phyloP scores from a whole-genome alignment of 202 grass and related monocot genomes.

The Zizania palustris region DNA sequence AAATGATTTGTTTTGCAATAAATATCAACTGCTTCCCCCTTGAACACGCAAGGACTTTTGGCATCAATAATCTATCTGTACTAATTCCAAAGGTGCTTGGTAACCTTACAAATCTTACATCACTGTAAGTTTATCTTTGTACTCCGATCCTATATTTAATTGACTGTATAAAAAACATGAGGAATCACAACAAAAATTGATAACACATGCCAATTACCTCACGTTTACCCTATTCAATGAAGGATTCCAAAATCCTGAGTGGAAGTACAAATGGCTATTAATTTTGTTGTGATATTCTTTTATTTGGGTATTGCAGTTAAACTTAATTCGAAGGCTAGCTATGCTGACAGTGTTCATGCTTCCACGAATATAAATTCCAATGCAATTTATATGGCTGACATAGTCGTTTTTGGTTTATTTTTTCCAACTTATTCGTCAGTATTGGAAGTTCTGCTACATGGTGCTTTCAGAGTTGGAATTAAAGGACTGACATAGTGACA shows the following conservation, averaged over 20 bases:
- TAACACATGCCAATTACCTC: not conserved
- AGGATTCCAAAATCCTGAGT: not conserved
- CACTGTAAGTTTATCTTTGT: slow-evolving; percentile 53
- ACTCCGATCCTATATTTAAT: not conserved
- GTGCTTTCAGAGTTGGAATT: too few relatives aligned
- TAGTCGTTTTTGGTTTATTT: slow-evolving; percentile 7
- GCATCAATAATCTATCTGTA: slow-evolving; percentile 73
- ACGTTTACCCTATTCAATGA: not conserved
- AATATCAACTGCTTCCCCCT: not conserved
- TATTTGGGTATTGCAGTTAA: not conserved
- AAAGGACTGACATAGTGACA: too few relatives aligned
- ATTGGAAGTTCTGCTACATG: too few relatives aligned
- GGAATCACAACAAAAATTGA: not conserved
- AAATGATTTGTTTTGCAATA: slow-evolving; percentile 11
- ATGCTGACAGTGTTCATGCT: not conserved
- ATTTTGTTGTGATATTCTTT: not conserved
- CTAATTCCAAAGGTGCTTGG: slow-evolving; percentile 82
- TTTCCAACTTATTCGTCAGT: too few relatives aligned
- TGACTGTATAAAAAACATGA: not conserved
- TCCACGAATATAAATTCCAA: not conserved
- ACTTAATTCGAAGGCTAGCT: not conserved
- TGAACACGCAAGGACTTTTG: slow-evolving; percentile 52
- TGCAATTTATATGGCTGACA: not conserved
- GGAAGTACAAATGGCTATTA: not conserved
- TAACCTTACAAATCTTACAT: slow-evolving; percentile 59